Conservation (phyloP, 257 asterid species). For the Solanum tarapatanum region DNA sequence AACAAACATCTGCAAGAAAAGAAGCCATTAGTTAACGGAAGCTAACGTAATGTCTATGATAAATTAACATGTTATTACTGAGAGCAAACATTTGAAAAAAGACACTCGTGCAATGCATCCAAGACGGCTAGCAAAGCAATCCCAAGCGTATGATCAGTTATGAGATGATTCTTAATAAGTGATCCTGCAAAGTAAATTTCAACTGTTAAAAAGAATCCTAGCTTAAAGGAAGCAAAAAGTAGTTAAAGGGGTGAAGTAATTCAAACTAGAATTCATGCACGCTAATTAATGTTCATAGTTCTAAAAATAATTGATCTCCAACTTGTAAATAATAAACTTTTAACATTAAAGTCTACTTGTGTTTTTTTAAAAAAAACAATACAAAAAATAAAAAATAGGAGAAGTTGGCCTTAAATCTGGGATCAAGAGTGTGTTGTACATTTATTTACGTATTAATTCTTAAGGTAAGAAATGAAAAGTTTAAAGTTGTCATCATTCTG, state of each 20-base stretch:
- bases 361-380: too few relatives aligned
- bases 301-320: background rate
- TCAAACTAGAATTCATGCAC: background rate
- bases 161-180: slow-evolving; percentile 79
- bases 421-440: too few relatives aligned
- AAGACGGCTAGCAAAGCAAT: slow-evolving; percentile 80
- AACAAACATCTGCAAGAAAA: slow-evolving; percentile 59
- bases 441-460: too few relatives aligned
- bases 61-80: background rate
- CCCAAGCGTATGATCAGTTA: slow-evolving; percentile 73
- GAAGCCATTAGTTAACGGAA: slow-evolving; percentile 6
- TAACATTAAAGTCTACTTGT: too few relatives aligned
- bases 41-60: background rate
- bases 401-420: too few relatives aligned
- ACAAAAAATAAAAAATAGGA: too few relatives aligned
- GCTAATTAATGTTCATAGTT: background rate
- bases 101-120: slow-evolving; percentile 74
- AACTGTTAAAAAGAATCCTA: background rate
- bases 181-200: slow-evolving; percentile 45
- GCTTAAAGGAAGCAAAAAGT: background rate
- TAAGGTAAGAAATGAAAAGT: too few relatives aligned
- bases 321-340: too few relatives aligned
- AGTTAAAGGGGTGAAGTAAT: background rate
- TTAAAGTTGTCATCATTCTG: too few relatives aligned
- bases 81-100: slow-evolving; percentile 59